phyloP scores from a whole-genome alignment of 1,284 basidiomycete species.

The Acaromyces ingoldii region DNA sequence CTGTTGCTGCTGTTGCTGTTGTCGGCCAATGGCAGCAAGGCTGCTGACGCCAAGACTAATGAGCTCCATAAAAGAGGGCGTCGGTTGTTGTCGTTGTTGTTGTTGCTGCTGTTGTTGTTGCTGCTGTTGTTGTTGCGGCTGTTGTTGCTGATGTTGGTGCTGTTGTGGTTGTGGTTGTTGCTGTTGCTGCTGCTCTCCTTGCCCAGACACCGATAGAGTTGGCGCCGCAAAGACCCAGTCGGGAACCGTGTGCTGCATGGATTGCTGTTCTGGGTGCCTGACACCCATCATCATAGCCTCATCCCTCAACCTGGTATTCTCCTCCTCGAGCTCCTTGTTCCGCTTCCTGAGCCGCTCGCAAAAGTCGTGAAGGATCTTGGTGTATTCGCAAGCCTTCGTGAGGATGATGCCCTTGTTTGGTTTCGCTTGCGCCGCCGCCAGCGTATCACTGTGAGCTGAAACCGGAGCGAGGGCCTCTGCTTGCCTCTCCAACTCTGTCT shows the following conservation, averaged over 20 bases:
- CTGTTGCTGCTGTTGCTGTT: no score
- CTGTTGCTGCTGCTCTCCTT: no score
- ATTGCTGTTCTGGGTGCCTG: background rate
- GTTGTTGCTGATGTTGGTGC: no score
- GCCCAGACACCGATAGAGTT: no score
- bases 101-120: no score
- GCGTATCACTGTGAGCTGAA: slow-evolving; percentile 28
- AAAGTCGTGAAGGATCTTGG: slow-evolving; percentile 45
- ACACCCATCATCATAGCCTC: background rate
- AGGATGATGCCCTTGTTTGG: slow-evolving; percentile 51
- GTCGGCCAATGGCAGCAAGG: no score
- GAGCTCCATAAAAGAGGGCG: no score
- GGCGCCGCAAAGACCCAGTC: no score
- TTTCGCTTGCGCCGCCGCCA: slow-evolving; percentile 44
- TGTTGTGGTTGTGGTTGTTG: no score
- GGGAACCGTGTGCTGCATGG: background rate
- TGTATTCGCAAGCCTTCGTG: slow-evolving; percentile 49
- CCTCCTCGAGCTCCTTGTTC: background rate
- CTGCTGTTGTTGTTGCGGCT: no score
- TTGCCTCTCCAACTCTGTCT: slow-evolving; percentile 2
- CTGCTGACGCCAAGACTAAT: no score
- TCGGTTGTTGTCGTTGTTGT: no score
- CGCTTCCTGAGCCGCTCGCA: slow-evolving; percentile 14
- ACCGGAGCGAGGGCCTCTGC: slow-evolving; percentile 38
- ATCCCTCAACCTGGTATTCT: background rate